Conservation (phyloP, 495 filamentous ascomycete genomes). For the Saxophila tyrrhenica region DNA sequence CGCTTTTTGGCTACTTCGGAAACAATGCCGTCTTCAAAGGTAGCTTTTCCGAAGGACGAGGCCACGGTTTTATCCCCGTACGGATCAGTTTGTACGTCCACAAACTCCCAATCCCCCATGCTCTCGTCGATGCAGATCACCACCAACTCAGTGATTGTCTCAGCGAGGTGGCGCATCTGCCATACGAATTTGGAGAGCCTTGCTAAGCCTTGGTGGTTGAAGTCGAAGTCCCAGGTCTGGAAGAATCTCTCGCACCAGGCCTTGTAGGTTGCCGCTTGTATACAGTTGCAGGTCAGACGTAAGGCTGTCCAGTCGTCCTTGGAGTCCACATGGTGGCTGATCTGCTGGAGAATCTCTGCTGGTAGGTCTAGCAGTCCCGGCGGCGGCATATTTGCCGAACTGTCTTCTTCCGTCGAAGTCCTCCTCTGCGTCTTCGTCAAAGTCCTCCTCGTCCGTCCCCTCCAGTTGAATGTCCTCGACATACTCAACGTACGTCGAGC, state of each 20-base stretch:
- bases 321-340: neutral
- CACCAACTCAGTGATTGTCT: neutral
- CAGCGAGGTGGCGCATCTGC: neutral
- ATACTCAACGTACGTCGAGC: no score
- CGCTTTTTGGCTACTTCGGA: no score
- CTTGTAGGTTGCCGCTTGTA: neutral
- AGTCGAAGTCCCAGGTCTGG: neutral
- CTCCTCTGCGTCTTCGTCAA: no score
- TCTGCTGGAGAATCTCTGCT: neutral
- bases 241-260: neutral
- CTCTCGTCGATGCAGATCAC: neutral
- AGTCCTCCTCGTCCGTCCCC: no score
- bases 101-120: no score
- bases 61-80: no score
- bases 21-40: no score
- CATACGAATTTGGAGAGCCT: neutral
- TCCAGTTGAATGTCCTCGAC: no score
- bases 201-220: neutral
- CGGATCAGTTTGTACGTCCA: no score
- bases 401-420: no score
- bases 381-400: no score
- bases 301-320: neutral
- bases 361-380: neutral
- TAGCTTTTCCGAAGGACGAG: no score
- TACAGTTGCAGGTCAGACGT: neutral